These are phyloP conservation scores for Aspergillus steynii DNA, from an alignment of 495 filamentous ascomycete genomes.

Conservation along the genomic window DNA sequence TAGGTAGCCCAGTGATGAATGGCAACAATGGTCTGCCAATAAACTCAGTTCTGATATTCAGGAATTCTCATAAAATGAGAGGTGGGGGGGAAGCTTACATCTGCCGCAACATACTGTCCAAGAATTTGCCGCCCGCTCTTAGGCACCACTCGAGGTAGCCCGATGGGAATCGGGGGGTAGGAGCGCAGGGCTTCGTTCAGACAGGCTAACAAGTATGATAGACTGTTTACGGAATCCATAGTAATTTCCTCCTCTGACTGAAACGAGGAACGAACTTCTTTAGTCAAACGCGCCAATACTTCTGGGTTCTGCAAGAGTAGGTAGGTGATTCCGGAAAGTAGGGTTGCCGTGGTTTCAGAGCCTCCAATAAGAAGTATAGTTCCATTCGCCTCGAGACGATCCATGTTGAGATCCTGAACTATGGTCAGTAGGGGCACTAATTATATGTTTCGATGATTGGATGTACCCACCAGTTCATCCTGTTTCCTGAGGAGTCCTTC, in stretches of 20 bases:
- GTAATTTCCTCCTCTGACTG: conserved; percentile 54
- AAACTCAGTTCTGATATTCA: conserved; percentile 4
- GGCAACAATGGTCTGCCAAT: conserved; percentile 45
- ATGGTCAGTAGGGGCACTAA: not conserved
- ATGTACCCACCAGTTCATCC: conserved; percentile 40
- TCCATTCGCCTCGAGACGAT: conserved; percentile 41
- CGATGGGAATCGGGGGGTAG: conserved; percentile 56
- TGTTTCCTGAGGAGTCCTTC: conserved; percentile 50
- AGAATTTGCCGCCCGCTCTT: conserved; percentile 46
- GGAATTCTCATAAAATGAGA: not conserved
- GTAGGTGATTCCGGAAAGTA: conserved; percentile 54
- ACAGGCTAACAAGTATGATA: conserved; percentile 57
- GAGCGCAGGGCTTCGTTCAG: conserved; percentile 59
- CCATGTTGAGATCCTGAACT: conserved; percentile 36
- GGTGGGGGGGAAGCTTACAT: conserved; percentile 18
- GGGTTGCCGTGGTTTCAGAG: conserved; percentile 62
- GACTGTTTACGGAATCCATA: conserved; percentile 40
- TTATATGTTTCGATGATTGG: no score
- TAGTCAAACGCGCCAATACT: conserved; percentile 30
- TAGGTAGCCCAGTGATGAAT: conserved; percentile 52
- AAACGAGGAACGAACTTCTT: conserved; percentile 55
- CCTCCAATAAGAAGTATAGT: conserved; percentile 51
- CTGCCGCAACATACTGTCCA: conserved; percentile 42
- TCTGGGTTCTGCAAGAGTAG: conserved; percentile 48
- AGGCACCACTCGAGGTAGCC: conserved; percentile 46